Conservation (phyloP, 176 grass and related monocot species). For the Paspalum vaginatum region DNA sequence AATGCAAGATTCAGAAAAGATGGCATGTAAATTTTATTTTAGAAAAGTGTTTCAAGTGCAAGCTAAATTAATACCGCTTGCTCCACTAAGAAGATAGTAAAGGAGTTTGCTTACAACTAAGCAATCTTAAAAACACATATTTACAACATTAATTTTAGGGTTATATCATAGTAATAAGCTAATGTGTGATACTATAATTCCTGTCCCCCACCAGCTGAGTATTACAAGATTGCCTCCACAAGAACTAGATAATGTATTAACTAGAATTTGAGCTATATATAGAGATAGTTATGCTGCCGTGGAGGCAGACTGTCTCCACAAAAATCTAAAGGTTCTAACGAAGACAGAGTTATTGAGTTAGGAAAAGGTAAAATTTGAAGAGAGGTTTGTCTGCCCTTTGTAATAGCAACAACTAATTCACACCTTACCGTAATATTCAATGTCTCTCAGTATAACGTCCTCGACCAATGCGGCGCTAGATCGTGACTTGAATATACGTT, state of each 20-base stretch:
- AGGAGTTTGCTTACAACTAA: not conserved
- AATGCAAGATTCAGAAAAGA: slow-evolving; percentile 26
- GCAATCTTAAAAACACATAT: not conserved
- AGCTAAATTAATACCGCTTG: not conserved
- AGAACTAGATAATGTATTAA: not conserved
- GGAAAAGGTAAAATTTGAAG: not conserved
- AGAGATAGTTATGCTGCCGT: not conserved
- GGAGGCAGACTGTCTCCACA: not conserved
- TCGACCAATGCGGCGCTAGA: not conserved
- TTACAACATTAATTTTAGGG: slow-evolving; percentile 2
- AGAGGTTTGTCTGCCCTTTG: not conserved
- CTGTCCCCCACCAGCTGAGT: too few relatives aligned
- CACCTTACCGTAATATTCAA: not conserved
- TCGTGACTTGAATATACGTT: not conserved
- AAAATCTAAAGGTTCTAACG: not conserved
- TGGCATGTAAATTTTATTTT: not conserved
- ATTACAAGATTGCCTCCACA: too few relatives aligned
- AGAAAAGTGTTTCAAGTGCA: not conserved
- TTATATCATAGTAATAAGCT: not conserved
- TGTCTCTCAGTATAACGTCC: too few relatives aligned
- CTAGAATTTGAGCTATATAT: not conserved
- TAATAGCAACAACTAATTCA: not conserved
- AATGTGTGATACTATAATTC: not conserved
- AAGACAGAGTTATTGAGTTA: not conserved
- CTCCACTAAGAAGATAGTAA: not conserved